Conservation (phyloP, 2,329 filamentous ascomycete genomes). For the Claviceps fusiformis region DNA sequence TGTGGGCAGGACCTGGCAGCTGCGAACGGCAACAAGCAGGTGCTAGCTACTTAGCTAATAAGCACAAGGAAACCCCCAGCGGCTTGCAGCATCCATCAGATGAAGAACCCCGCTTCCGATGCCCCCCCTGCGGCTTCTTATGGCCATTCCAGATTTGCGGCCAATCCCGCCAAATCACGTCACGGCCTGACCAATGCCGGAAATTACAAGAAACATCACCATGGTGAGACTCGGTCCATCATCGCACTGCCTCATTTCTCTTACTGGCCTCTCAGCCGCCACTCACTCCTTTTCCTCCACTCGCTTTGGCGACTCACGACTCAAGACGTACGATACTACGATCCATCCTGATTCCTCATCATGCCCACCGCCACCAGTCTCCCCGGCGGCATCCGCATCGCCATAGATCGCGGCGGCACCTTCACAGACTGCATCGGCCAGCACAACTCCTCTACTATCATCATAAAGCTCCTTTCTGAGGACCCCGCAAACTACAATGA, state of each 20-base stretch:
- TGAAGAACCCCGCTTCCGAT: not conserved
- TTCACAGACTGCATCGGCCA: slow-evolving; percentile 60
- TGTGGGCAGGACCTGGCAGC: too few relatives aligned
- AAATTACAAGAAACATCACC: too few relatives aligned
- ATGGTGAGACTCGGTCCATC: not conserved
- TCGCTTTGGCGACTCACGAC: too few relatives aligned
- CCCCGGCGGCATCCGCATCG: slow-evolving; percentile 34
- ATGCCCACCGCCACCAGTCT: not conserved
- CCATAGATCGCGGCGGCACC: slow-evolving; percentile 30
- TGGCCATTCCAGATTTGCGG: not conserved
- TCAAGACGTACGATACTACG: not conserved
- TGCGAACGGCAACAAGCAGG: too few relatives aligned
- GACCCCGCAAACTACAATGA: slow-evolving; percentile 61
- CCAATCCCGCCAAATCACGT: not conserved
- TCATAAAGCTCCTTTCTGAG: slow-evolving; percentile 61
- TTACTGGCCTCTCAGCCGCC: not conserved
- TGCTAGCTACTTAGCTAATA: too few relatives aligned
- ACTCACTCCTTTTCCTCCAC: not conserved
- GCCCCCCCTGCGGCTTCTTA: too few relatives aligned
- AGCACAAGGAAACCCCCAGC: too few relatives aligned
- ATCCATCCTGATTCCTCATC: not conserved
- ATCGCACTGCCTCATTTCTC: not conserved
- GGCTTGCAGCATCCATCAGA: too few relatives aligned
- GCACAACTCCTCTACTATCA: slow-evolving; percentile 49
- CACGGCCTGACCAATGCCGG: too few relatives aligned